Evolutionary conservation across 148 eudicot genomes (phyloP).

Genomic region (Silene conica): DNA sequence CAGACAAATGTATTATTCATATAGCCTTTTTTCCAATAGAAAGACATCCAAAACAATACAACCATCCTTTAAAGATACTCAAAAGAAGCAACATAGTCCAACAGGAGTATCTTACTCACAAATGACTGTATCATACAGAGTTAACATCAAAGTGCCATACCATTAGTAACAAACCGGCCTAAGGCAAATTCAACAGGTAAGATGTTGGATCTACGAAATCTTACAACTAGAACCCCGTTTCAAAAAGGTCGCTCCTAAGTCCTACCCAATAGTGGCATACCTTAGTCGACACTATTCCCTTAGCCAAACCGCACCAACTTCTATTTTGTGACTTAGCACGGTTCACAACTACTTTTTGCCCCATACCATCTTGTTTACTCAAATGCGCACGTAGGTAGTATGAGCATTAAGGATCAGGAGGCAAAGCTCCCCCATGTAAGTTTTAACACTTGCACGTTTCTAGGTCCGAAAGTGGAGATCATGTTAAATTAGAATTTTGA

Average conservation of each 20-base stretch:
- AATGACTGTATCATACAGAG: background rate
- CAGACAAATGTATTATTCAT: no score
- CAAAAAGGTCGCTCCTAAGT: background rate
- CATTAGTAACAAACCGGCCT: background rate
- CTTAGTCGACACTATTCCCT: background rate
- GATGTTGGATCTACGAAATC: background rate
- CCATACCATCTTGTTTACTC: no score
- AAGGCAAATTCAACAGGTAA: background rate
- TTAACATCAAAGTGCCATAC: slow-evolving; percentile 1
- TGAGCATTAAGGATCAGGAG: no score
- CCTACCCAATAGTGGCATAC: background rate
- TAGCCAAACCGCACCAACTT: no score
- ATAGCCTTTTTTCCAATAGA: background rate
- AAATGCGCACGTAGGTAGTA: no score
- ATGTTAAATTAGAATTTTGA: background rate
- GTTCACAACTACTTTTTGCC: no score
- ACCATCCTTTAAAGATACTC: background rate
- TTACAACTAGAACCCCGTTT: background rate
- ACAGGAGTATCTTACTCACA: background rate
- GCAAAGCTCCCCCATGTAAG: background rate
- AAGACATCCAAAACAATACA: background rate
- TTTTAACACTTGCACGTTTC: background rate
- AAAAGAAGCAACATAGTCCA: slow-evolving; percentile 1
- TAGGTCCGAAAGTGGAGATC: background rate
- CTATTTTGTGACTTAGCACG: no score